Evolutionary conservation across 805 yeast species (phyloP).

Genomic region (Ogataea glucozyma): DNA sequence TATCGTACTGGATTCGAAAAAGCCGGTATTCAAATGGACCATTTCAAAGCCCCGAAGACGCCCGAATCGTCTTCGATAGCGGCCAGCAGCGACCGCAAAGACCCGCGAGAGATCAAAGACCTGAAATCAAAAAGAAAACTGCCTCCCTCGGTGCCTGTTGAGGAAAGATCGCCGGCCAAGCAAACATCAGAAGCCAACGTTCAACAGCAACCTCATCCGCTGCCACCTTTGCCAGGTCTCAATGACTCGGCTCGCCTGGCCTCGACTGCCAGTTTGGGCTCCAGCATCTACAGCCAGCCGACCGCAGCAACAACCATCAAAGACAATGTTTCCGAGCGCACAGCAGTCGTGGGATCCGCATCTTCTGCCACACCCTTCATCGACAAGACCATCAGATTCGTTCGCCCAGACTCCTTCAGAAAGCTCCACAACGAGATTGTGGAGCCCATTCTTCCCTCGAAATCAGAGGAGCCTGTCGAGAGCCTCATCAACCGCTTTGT

Average conservation of each 20-base stretch:
- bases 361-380: constrained; percentile 3
- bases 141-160: constrained; percentile 29
- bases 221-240: not conserved
- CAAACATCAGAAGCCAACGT: constrained; percentile 1
- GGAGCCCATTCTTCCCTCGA: constrained; percentile 33
- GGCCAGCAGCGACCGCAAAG: too few relatives aligned
- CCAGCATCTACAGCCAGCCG: constrained; percentile 21
- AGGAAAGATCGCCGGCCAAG: constrained; percentile 7
- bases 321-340: not conserved
- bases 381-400: constrained; percentile 7
- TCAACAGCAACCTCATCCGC: not conserved
- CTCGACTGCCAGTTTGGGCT: constrained; percentile 17
- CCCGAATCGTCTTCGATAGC: constrained; percentile 8
- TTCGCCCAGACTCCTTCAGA: constrained; percentile 23
- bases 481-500: constrained; percentile 31
- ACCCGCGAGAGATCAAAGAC: too few relatives aligned
- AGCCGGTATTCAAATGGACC: constrained; percentile 36
- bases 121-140: constrained; percentile 27
- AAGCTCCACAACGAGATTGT: constrained; percentile 28
- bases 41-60: constrained; percentile 17
- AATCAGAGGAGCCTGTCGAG: constrained; percentile 31
- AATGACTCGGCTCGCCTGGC: constrained; percentile 9
- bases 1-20: constrained; percentile 39
- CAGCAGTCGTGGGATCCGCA: not conserved
- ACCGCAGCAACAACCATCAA: constrained; percentile 1